Conservation (phyloP, 495 filamentous ascomycete genomes). For the Aspergillus ellipticus region DNA sequence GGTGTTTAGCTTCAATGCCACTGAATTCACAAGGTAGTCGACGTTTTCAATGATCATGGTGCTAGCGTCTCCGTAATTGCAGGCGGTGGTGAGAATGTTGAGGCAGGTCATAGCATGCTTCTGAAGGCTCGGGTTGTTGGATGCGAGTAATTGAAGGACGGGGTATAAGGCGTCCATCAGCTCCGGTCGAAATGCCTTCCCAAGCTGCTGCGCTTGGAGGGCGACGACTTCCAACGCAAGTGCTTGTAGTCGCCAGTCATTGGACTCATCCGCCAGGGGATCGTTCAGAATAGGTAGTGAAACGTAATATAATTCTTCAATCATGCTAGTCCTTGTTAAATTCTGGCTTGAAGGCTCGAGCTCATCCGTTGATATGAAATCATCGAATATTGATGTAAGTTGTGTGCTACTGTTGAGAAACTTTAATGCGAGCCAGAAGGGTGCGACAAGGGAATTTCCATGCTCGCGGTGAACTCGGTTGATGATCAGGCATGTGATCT, state of each 20-base stretch:
- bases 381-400: conserved; percentile 52
- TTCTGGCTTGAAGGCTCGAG: conserved; percentile 29
- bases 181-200: conserved; percentile 71
- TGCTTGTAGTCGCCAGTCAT: conserved; percentile 67
- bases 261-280: conserved; percentile 44
- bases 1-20: conserved; percentile 82
- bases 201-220: conserved; percentile 63
- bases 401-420: conserved; percentile 55
- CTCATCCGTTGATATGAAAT: conserved; percentile 55
- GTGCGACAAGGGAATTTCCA: conserved; percentile 57
- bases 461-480: conserved; percentile 52
- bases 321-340: conserved; percentile 50
- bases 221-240: conserved; percentile 73
- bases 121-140: conserved; percentile 61
- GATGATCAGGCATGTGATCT: conserved; percentile 55
- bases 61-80: conserved; percentile 69
- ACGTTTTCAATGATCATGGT: conserved; percentile 86
- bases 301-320: conserved; percentile 77
- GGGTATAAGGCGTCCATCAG: conserved; percentile 92
- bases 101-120: conserved; percentile 81
- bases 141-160: conserved; percentile 79
- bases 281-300: conserved; percentile 62
- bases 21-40: conserved; percentile 93
- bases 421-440: conserved; percentile 79
- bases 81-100: conserved; percentile 70